Evolutionary conservation across 345 rosid species (phyloP), one percentile per base, ranked within the genome.

Genomic region (Bruguiera gymnorhiza): DNA sequence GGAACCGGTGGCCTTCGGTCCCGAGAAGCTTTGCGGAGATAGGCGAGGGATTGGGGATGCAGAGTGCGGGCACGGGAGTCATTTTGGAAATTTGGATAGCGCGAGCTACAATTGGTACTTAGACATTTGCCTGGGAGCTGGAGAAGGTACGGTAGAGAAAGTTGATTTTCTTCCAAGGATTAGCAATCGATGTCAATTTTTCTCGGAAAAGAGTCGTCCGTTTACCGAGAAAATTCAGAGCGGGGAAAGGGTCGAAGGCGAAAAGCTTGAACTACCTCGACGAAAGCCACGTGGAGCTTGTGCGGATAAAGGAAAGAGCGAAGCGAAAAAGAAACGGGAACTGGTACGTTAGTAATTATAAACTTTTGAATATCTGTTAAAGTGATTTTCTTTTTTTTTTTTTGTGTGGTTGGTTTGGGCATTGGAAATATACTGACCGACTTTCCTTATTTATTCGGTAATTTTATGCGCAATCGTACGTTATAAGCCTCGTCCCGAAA

Each of bases 251-350:
- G 13, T 7, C 61, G 60, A 53, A 23, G 60, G 64, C 34, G 58
- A 27, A 31, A 29, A 29, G 16, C 37, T 9, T 31, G 64, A 67
- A 63, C 62, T 18, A 27, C 53, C 51, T 57, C 21, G 71, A 53
- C 7, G 58, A 70, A 69, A 54, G 82, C 66, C 90, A 81, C 88
- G 90, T 84, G 85, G 83, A 78, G 66, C 46, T 76, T 76, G 7
- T 73, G 80, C 70, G 88, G 90, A 83, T 86, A 83, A 79, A 80
- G 63, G 76, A 9, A 64, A 36, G 20, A 37, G 66, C 6, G 48
- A 57, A 15, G n/a, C 23, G 27, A 13, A 31, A 51, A 43, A 1
- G 29, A 27, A 27, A 39, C 16, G 24, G 46, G 10, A 39, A 39
- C 16, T 11, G 4, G 4, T 39, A 11, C 11, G 4, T 39, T 39